These are phyloP conservation scores for Pseudonectria foliicola DNA, from an alignment of 2,329 filamentous ascomycete genomes.

Conservation along the genomic window DNA sequence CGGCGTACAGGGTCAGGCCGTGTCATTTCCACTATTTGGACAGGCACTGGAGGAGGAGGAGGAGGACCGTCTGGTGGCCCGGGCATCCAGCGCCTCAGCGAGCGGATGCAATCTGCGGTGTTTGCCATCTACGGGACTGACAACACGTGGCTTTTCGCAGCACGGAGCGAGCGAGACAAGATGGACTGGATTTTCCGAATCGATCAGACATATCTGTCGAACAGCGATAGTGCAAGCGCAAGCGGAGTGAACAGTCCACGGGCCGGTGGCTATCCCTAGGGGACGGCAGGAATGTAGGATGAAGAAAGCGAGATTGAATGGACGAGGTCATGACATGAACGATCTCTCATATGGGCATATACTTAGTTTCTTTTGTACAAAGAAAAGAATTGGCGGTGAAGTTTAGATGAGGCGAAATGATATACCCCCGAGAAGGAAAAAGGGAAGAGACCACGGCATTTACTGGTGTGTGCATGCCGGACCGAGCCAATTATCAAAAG, in stretches of 20 bases:
- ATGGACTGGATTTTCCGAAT: conserved; percentile 95
- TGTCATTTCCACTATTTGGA: conserved; percentile 50
- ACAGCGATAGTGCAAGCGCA: conserved; percentile 33
- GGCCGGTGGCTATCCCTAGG: conserved; percentile 25
- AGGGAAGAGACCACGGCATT: too few species aligned
- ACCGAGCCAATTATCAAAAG: too few species aligned
- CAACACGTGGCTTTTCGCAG: conserved; percentile 93
- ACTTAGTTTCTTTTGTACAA: conserved; percentile 20
- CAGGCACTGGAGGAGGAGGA: conserved; percentile 37
- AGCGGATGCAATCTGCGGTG: conserved; percentile 61
- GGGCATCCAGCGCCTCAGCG: conserved; percentile 47
- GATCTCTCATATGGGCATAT: conserved; percentile 18
- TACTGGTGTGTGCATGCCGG: too few species aligned
- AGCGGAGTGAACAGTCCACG: conserved; percentile 31
- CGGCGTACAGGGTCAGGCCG: conserved; percentile 44
- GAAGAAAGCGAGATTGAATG: conserved; percentile 3
- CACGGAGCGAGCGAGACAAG: conserved; percentile 83
- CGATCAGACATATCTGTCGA: conserved; percentile 66
- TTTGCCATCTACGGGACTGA: conserved; percentile 93
- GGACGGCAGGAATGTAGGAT: not conserved
- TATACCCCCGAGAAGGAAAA: conserved; percentile 23
- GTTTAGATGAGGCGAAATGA: conserved; percentile 21
- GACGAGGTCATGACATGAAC: conserved; percentile 22
- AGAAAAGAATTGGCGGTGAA: conserved; percentile 15
- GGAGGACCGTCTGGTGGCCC: conserved; percentile 15